A percentile compares a stretch with the other conserved stretches of the same genome.
phyloP scores from a whole-genome alignment of 805 yeast genomes.

The Saccharomycodes ludwigii region DNA sequence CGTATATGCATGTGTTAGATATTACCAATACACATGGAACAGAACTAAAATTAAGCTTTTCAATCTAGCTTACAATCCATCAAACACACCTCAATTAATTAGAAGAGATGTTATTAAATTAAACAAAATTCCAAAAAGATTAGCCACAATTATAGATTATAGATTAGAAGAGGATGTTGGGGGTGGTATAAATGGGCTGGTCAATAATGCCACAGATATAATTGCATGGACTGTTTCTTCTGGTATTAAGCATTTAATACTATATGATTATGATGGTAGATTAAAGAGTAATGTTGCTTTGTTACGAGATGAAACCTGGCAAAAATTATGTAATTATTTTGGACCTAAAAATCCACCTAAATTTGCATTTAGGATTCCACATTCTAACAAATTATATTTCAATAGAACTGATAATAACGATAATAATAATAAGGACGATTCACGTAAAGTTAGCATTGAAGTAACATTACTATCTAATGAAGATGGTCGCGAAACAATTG shows the following conservation, averaged over 20 bases:
- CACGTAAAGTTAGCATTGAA: slow-evolving; percentile 37
- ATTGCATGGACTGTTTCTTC: slow-evolving; percentile 83
- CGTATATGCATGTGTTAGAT: slow-evolving; percentile 42
- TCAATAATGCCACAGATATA: slow-evolving; percentile 65
- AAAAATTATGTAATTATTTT: slow-evolving; percentile 56
- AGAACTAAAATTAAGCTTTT: slow-evolving; percentile 43
- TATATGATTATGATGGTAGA: slow-evolving; percentile 72
- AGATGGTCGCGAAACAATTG: slow-evolving; percentile 86
- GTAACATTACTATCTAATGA: slow-evolving; percentile 55
- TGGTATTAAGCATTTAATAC: slow-evolving; percentile 59
- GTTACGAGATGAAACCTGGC: slow-evolving; percentile 41
- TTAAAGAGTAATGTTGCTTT: slow-evolving; percentile 44
- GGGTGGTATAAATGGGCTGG: slow-evolving; percentile 75
- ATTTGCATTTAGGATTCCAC: slow-evolving; percentile 55
- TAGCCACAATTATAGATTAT: slow-evolving; percentile 65
- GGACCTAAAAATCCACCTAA: slow-evolving; percentile 59
- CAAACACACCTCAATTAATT: slow-evolving; percentile 73
- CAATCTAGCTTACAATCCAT: slow-evolving; percentile 53
- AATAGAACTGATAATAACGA: slow-evolving; percentile 25
- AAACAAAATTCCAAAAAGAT: slow-evolving; percentile 61
- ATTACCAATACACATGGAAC: slow-evolving; percentile 39
- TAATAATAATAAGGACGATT: slow-evolving; percentile 20
- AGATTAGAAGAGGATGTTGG: slow-evolving; percentile 73
- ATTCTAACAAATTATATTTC: slow-evolving; percentile 37
- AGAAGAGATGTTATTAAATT: slow-evolving; percentile 69